Percentiles rank a stretch among this genome's conserved stretches.
Conservation (phyloP, 2,329 filamentous ascomycete genomes). For the Epichloe gansuensis region DNA sequence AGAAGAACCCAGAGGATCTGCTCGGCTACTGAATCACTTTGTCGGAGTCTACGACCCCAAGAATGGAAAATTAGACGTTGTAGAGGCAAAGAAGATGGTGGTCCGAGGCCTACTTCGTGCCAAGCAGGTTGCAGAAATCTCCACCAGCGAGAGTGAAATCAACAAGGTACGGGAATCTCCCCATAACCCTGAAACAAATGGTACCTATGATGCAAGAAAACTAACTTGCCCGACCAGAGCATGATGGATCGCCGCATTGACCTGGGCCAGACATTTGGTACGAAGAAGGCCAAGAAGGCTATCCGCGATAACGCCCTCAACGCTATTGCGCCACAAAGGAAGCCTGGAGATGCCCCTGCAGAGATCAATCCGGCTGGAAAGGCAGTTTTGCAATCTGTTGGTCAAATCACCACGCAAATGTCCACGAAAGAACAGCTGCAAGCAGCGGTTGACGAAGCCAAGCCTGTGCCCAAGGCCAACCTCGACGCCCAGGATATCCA, state of each 20-base stretch:
- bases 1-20: slow-evolving; percentile 19
- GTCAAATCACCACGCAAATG: slow-evolving; percentile 50
- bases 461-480: slow-evolving; percentile 63
- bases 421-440: slow-evolving; percentile 54
- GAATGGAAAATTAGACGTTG: slow-evolving; percentile 45
- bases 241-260: slow-evolving; percentile 52
- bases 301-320: slow-evolving; percentile 58
- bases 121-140: slow-evolving; percentile 37
- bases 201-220: not conserved
- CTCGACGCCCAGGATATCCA: slow-evolving; percentile 52
- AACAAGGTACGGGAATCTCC: slow-evolving; percentile 15
- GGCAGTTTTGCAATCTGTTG: slow-evolving; percentile 53
- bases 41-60: slow-evolving; percentile 51
- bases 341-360: slow-evolving; percentile 24
- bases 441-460: slow-evolving; percentile 50
- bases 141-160: slow-evolving; percentile 23
- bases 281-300: slow-evolving; percentile 74
- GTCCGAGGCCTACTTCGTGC: slow-evolving; percentile 45
- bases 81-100: slow-evolving; percentile 53
- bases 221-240: slow-evolving; percentile 29
- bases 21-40: slow-evolving; percentile 45
- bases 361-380: slow-evolving; percentile 43
- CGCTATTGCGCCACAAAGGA: slow-evolving; percentile 44
- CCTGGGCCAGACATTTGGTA: slow-evolving; percentile 69
- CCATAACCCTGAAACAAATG: too few relatives aligned